Evolutionary conservation across 2,329 filamentous ascomycete species (phyloP).

Genomic region (Teratosphaeria destructans): DNA sequence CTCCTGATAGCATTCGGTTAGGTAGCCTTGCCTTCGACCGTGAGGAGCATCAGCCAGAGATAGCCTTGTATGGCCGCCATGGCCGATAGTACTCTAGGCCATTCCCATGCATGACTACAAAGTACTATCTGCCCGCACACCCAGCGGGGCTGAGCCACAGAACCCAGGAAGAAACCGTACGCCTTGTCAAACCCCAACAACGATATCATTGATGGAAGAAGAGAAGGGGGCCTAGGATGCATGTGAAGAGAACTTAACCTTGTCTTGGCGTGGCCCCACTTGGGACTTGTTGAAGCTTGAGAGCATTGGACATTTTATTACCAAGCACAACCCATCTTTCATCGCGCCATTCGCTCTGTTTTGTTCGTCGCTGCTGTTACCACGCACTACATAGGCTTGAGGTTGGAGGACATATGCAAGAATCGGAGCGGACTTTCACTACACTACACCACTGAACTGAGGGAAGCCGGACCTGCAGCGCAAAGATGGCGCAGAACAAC

Average conservation of each 20-base stretch:
- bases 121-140: too few relatives aligned
- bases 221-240: too few relatives aligned
- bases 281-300: not conserved
- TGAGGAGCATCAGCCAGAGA: too few relatives aligned
- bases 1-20: too few relatives aligned
- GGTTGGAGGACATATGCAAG: not conserved
- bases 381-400: not conserved
- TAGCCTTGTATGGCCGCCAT: too few relatives aligned
- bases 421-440: not conserved
- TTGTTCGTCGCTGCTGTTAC: not conserved
- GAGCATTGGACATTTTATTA: not conserved
- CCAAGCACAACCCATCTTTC: not conserved
- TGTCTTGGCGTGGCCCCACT: not conserved
- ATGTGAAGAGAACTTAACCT: not conserved
- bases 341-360: not conserved
- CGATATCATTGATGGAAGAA: too few relatives aligned
- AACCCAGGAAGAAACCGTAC: too few relatives aligned
- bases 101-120: too few relatives aligned
- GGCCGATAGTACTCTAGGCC: too few relatives aligned
- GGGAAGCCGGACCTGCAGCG: not conserved
- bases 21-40: too few relatives aligned
- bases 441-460: not conserved
- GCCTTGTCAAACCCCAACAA: too few relatives aligned
- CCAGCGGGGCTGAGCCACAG: too few relatives aligned
- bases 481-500: conserved; percentile 6